Base-by-base conservation (phyloP, 2,329 filamentous ascomycete genomes). In the Gyromitra esculenta region DNA sequence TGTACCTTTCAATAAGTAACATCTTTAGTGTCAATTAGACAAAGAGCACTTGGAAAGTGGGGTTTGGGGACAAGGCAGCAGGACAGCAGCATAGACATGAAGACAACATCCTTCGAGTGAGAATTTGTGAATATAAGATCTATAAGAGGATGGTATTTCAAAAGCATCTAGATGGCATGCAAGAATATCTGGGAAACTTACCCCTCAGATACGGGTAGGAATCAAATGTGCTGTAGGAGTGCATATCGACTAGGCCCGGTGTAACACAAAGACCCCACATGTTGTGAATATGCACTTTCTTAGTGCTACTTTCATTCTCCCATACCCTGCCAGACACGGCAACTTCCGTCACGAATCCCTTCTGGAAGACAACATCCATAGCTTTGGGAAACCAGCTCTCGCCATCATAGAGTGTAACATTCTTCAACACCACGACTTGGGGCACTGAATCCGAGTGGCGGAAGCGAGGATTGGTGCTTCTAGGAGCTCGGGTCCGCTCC, bases 211-310 rank as follows among this genome's bases (percentile, higher is more conserved):
- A 45, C 0, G 85, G 85, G 83, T 83, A 85, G 18, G 80, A 45
- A 7, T 76, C 72, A 1, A 82, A 60, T 25, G 83, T 80, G 75
- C 85, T 84, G 79, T 86, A 85, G 1, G 85, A 85, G 79, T 86
- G 85, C 82, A 86, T 84, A 77, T 86, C 85, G 1, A 86, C 83
- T 3, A 86, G 79, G 0, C 85, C 85, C 0, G 85, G 85, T 0
- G 85, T 86, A 35, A 86, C 83, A 77, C 83, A 83, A 63, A 82
- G 82, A 5, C 85, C 84, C 39, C 80, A 77, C 43, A 85, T 69
- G 52, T 85, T 76, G 7, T 80, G 43, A 8, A 79, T 60, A 15
- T 72, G 64, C 41, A 81, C 79, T 21, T 82, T 81, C 43, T 21
- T 54, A 31, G 13, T 54, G 7, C 78, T 56, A 9, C 73, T 79